Percentiles rank a stretch among this genome's conserved stretches.
These are phyloP conservation scores for Colletotrichum kahawae DNA, from an alignment of 2,329 filamentous ascomycete genomes.

Conservation along the genomic window DNA sequence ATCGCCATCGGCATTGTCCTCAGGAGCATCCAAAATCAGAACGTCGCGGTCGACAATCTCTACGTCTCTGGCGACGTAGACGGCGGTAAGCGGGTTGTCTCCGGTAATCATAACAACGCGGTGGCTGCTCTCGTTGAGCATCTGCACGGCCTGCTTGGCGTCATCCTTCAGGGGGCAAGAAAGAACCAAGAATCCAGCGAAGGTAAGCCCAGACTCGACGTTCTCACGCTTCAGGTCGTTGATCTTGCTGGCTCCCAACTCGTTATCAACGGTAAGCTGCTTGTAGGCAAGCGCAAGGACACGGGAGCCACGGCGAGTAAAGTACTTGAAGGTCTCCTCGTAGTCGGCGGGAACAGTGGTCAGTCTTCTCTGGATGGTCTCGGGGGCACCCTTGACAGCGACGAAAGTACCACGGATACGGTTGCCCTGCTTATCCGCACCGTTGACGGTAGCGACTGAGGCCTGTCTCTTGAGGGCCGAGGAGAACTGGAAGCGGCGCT, in stretches of 20 bases:
- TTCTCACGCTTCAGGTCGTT: conserved; percentile 95
- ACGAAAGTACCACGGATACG: conserved; percentile 88
- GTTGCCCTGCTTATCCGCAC: conserved; percentile 74
- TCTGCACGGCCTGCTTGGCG: conserved; percentile 89
- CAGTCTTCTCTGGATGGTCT: conserved; percentile 96
- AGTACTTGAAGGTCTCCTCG: conserved; percentile 98
- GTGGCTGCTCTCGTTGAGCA: conserved; percentile 99
- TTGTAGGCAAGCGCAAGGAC: conserved; percentile 95
- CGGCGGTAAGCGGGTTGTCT: conserved; percentile 95
- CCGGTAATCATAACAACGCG: conserved; percentile 99
- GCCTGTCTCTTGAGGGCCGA: conserved; percentile 96
- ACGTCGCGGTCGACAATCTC: conserved; percentile 97
- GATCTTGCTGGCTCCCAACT: conserved; percentile 83
- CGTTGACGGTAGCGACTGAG: conserved; percentile 83
- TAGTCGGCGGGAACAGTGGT: conserved; percentile 83
- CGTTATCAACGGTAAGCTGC: conserved; percentile 80
- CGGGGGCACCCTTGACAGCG: conserved; percentile 94
- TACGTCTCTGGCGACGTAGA: conserved; percentile 93
- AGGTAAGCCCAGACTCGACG: conserved; percentile 82
- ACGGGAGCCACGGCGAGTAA: conserved; percentile 92
- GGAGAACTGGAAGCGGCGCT: conserved; percentile 97
- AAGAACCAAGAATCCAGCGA: conserved; percentile 94
- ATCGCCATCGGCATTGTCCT: conserved; percentile 81
- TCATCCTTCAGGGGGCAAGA: conserved; percentile 97
- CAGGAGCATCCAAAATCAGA: conserved; percentile 92